A percentile compares a stretch with the other conserved stretches of the same genome.
These are phyloP conservation scores for Ogataea naganishii DNA, from an alignment of 805 yeast species.

Conservation along the genomic window DNA sequence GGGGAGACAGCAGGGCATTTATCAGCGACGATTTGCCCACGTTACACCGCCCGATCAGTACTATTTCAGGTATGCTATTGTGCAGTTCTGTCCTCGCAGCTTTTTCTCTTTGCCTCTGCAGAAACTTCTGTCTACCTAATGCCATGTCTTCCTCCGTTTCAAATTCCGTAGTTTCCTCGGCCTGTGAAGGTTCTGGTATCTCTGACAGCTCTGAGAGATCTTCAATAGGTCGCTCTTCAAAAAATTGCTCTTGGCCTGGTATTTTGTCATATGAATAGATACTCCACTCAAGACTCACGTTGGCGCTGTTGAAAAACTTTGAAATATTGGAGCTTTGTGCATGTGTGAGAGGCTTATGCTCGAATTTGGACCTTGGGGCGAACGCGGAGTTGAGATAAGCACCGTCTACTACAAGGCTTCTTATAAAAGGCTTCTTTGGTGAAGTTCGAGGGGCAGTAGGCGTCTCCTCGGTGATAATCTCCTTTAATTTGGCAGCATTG, in stretches of 20 bases:
- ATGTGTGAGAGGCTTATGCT: too few relatives aligned
- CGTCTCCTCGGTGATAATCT: too few relatives aligned
- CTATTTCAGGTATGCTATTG: constrained; percentile 58
- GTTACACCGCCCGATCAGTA: constrained; percentile 74
- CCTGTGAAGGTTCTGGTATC: constrained; percentile 4
- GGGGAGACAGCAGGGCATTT: constrained; percentile 45
- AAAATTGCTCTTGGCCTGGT: constrained; percentile 42
- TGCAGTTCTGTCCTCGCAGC: constrained; percentile 6
- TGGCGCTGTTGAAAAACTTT: constrained; percentile 38
- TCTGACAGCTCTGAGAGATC: too few relatives aligned
- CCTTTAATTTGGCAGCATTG: too few relatives aligned
- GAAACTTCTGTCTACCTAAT: constrained; percentile 17
- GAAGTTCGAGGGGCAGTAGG: too few relatives aligned
- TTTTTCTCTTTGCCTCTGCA: constrained; percentile 16
- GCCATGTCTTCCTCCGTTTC: constrained; percentile 13
- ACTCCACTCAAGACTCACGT: constrained; percentile 52
- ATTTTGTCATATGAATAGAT: constrained; percentile 41
- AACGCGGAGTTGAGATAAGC: too few relatives aligned
- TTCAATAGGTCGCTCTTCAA: constrained; percentile 12
- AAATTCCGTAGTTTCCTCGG: constrained; percentile 1
- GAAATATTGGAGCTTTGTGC: constrained; percentile 15
- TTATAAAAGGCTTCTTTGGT: too few relatives aligned
- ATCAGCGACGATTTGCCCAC: constrained; percentile 80
- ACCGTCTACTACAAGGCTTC: too few relatives aligned
- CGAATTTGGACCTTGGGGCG: too few relatives aligned